These are phyloP conservation scores for Daldinia childiae DNA, from an alignment of 495 filamentous ascomycete species.

Conservation along the genomic window DNA sequence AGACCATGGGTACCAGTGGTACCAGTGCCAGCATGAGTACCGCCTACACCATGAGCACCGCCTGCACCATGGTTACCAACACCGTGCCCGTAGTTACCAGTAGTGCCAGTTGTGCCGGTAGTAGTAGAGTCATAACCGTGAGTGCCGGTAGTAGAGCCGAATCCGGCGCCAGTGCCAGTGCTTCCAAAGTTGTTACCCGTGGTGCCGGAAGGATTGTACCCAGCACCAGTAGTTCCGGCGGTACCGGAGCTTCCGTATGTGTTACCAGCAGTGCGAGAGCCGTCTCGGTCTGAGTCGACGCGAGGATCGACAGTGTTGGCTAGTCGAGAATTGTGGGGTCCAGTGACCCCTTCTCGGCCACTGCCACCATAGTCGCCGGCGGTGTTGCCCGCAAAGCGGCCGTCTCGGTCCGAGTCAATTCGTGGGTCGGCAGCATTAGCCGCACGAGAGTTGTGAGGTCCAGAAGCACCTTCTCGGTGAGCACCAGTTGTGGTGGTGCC, in stretches of 20 bases:
- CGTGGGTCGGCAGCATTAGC: slow-evolving; percentile 65
- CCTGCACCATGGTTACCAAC: slow-evolving; percentile 28
- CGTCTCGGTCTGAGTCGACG: slow-evolving; percentile 5
- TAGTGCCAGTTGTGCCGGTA: slow-evolving; percentile 26
- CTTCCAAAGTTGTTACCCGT: slow-evolving; percentile 5
- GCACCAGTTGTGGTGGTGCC: slow-evolving; percentile 39
- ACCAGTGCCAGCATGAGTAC: slow-evolving; percentile 26
- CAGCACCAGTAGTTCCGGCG: slow-evolving; percentile 31
- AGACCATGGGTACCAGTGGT: slow-evolving; percentile 34
- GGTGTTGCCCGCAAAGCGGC: slow-evolving; percentile 43
- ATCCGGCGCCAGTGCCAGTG: slow-evolving; percentile 3
- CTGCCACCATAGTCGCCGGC: slow-evolving; percentile 40
- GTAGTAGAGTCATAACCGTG: slow-evolving; percentile 17
- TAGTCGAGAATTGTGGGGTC: slow-evolving; percentile 47
- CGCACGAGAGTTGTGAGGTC: slow-evolving; percentile 62
- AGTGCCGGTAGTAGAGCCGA: slow-evolving; percentile 25
- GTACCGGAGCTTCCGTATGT: slow-evolving; percentile 41
- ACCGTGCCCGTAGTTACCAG: neutral
- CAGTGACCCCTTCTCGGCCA: slow-evolving; percentile 38
- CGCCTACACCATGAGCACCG: slow-evolving; percentile 36
- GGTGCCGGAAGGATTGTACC: slow-evolving; percentile 10
- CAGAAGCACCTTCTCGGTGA: slow-evolving; percentile 48
- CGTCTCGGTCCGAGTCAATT: slow-evolving; percentile 58
- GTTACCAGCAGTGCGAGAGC: neutral
- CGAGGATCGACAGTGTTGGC: slow-evolving; percentile 62